phyloP scores from a whole-genome alignment of 2,329 filamentous ascomycete species.

The Penicillium sp. region DNA sequence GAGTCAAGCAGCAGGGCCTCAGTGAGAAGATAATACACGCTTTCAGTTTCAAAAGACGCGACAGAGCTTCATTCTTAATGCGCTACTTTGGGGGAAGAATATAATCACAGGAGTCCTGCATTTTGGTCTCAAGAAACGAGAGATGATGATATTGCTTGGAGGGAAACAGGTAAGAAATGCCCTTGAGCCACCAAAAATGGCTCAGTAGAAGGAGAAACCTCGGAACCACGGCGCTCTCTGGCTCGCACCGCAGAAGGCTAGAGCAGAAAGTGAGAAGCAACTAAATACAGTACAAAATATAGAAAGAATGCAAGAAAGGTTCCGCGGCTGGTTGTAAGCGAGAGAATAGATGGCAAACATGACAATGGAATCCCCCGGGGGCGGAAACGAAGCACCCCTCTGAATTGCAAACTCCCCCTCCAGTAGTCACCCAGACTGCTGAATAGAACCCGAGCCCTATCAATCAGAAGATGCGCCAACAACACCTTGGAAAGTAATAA shows the following conservation, averaged over 20 bases:
- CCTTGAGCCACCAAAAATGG: not conserved
- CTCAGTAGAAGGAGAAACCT: constrained; percentile 1
- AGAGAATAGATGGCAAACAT: constrained; percentile 20
- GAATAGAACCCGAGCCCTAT: constrained; percentile 16
- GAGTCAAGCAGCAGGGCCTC: too few species aligned
- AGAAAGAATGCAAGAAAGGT: constrained; percentile 13
- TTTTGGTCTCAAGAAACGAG: constrained; percentile 1
- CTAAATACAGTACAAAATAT: constrained; percentile 35
- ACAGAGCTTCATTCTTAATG: not conserved
- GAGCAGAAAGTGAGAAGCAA: constrained; percentile 14
- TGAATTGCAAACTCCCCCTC: constrained; percentile 23
- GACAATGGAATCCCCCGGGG: constrained; percentile 3
- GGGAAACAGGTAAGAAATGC: not conserved
- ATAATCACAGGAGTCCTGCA: not conserved
- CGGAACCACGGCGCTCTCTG: constrained; percentile 8
- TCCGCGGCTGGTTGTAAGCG: constrained; percentile 13
- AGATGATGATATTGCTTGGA: not conserved
- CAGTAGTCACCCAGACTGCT: constrained; percentile 18
- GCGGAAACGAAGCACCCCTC: constrained; percentile 15
- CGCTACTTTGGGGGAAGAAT: not conserved
- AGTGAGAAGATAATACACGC: too few species aligned
- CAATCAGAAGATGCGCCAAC: constrained; percentile 21
- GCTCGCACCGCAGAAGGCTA: constrained; percentile 4
- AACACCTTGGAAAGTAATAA: constrained; percentile 16
- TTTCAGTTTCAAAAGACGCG: too few species aligned